These are phyloP conservation scores for Triticum turgidum DNA, from an alignment of 176 grass and related monocot genomes.

Conservation along the genomic window DNA sequence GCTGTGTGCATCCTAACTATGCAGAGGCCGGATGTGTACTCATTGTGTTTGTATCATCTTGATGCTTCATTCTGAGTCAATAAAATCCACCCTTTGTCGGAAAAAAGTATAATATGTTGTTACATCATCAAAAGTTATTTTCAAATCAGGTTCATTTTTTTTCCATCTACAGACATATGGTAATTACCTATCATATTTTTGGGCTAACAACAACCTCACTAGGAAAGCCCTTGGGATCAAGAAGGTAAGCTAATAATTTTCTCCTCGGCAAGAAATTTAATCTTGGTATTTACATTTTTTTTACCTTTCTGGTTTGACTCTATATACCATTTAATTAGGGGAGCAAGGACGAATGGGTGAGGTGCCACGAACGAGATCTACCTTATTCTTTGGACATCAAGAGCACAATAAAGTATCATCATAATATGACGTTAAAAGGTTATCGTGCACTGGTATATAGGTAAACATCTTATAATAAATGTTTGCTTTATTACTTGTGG, in stretches of 20 bases:
- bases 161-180: conserved; percentile 33
- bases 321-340: conserved; percentile 15
- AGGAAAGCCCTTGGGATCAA: conserved; percentile 36
- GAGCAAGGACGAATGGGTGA: conserved; percentile 40
- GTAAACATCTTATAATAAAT: neutral
- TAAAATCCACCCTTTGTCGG: no score
- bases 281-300: neutral
- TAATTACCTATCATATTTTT: conserved; percentile 45
- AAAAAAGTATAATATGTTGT: no score
- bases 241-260: neutral
- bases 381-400: neutral
- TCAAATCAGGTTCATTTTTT: neutral
- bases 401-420: conserved; percentile 41
- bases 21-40: no score
- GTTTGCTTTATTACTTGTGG: neutral
- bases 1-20: no score
- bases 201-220: conserved; percentile 39
- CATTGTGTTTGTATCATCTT: no score
- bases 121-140: neutral
- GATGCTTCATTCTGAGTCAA: no score
- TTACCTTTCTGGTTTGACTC: neutral
- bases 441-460: conserved; percentile 44
- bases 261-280: neutral
- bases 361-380: conserved; percentile 32
- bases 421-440: conserved; percentile 36